Base-by-base conservation (phyloP, 768 basidiomycete genomes). In the Mycena kentingensis region DNA sequence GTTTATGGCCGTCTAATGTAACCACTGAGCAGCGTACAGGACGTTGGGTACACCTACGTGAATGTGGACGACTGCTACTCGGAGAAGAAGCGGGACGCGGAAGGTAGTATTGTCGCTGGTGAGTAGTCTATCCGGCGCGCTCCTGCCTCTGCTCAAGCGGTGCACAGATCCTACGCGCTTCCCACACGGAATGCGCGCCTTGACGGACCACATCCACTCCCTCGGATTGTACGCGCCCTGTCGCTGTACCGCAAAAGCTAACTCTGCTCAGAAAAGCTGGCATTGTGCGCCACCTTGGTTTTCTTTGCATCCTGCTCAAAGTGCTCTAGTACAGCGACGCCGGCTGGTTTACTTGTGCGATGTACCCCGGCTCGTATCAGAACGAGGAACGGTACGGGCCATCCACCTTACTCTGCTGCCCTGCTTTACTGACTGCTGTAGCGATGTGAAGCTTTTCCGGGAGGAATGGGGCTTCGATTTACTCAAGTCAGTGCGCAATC, bases 41-140 rank as follows among this genome's bases (percentile, higher is more conserved):
- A 80, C 47, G 74, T 72, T 28, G 84, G 84, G 2, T 87, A 86
- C 60, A 69, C 74, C 48, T 73, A 81, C 56, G 68, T 86, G 51
- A 85, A 83, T 49, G 63, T 87, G 24, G 84, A 87, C 50, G 84
- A 86, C 52, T 87, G 84, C 57, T 87, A 83, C 57, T 77, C 84
- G 2, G 78, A 82, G 65, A 84, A 78, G 59, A 61, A 79, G 39
- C 74, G 84, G 31, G 81, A 66, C 51, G 57, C 70, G 4, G 54
- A 62, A 8, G 84, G 84, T 1, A 72, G 82, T 57, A 79, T 87
- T n/a, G 73, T 83, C 43, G 81, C 79, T 27, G 74, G 84, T 82
- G 43, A 24, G 75, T 62, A 2, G 38, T 29, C 44, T 28, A 4
- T 29, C 22, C 18, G 2, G 36, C 19, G 26, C 31, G 29, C 34